Conservation (phyloP, 257 asterid genomes). For the Solanum megistacrolobum region DNA sequence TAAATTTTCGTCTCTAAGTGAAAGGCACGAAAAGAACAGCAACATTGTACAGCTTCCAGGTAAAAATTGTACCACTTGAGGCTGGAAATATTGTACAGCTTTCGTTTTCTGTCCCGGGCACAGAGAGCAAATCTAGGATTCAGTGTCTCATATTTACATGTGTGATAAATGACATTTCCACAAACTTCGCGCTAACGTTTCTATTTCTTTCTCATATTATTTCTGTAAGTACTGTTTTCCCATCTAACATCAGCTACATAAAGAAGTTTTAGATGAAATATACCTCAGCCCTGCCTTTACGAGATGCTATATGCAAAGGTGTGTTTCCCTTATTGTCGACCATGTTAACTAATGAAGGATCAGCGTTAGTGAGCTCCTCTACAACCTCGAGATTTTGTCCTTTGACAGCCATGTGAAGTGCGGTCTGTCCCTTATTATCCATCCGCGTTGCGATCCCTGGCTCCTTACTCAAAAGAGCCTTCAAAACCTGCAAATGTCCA, state of each 20-base stretch:
- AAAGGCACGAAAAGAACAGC: not conserved
- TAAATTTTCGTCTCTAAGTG: not conserved
- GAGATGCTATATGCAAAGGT: constrained; percentile 29
- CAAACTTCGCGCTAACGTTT: not conserved
- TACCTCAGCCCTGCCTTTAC: constrained; percentile 37
- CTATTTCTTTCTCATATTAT: not conserved
- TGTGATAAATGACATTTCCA: not conserved
- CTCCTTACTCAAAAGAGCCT: constrained; percentile 29
- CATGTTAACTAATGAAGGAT: constrained; percentile 22
- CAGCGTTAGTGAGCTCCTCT: constrained; percentile 21
- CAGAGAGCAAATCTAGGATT: not conserved
- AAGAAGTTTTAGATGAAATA: not conserved
- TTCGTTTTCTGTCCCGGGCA: not conserved
- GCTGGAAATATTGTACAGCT: not conserved
- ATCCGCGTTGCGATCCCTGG: constrained; percentile 15
- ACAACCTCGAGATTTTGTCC: constrained; percentile 42
- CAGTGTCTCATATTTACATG: not conserved
- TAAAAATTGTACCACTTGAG: not conserved
- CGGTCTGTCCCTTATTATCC: constrained; percentile 45
- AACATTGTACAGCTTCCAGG: not conserved
- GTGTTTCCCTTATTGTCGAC: constrained; percentile 39
- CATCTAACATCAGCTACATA: not conserved
- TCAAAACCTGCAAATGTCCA: constrained; percentile 33
- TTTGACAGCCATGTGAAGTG: constrained; percentile 51
- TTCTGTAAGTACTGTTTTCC: not conserved